Evolutionary conservation across 257 asterid species (phyloP), one percentile per base, ranked within the genome.

Genomic region (Plantago elongata): DNA sequence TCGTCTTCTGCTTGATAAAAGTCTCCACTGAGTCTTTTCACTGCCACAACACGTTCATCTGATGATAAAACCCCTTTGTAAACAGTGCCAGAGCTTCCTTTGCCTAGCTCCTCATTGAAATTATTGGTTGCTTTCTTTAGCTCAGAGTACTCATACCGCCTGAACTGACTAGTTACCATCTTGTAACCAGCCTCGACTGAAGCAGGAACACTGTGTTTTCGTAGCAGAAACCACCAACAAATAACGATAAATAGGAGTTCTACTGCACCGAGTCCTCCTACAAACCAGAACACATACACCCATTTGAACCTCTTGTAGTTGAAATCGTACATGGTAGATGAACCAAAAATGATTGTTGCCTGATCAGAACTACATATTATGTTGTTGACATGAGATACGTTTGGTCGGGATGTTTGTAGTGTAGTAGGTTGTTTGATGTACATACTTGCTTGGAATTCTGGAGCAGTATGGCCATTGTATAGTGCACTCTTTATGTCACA

Each of bases 401-500:
- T 50, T 2, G 73, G 79, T 9, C 62, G 67, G 11, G 81, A 9
- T 1, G 46, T 47, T 50, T 52, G 72, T 15, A 78, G 3, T 70
- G 10, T 66, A 9, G 11, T 66, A 0, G 95, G 94, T 4, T 80
- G 15, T 60, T 80, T 87, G 15, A 87, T 13, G 45, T 78, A 80
- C 22, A 79, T 72, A 45, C 61, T 82, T 4, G 68, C 94, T 0
- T 71, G 78, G 64, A 80, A 78, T 46, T 73, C 84, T 5, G 81
- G 86, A n/a, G 75, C 18, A 8, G 70, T 55, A 9, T 64, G 77
- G 45, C 93, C 92, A 56, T 84, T 82, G 13, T 81, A 60, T 18
- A 84, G 82, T 18, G 67, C 80, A 54, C 83, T 71, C 69, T 87
- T 84, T 0, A 80, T 56, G n/a, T 0, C 78, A 43, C 95, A 87